Evolutionary conservation across 495 filamentous ascomycete species (phyloP).

Genomic region (Penicillium odoratum): DNA sequence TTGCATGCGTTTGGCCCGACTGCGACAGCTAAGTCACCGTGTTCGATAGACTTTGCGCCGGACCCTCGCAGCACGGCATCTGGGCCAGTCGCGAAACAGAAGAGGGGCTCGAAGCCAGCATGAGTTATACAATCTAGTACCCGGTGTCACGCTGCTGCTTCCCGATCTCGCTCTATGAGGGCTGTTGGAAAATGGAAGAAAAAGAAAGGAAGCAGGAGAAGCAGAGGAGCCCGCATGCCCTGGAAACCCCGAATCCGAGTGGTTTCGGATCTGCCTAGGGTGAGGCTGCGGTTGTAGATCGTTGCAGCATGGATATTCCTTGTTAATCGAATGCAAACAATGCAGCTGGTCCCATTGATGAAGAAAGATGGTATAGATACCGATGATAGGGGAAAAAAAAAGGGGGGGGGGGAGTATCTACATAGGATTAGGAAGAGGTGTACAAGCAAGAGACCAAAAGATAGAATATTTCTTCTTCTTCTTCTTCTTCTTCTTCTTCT

Average conservation of each 20-base stretch:
- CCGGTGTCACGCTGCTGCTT: constrained; percentile 31
- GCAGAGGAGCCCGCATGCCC: neutral
- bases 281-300: constrained; percentile 12
- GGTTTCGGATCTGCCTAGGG: constrained; percentile 22
- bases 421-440: too few species aligned
- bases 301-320: constrained; percentile 21
- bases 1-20: constrained; percentile 33
- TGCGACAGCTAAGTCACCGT: constrained; percentile 28
- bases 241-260: constrained; percentile 23
- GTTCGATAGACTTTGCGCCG: constrained; percentile 26
- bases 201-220: neutral
- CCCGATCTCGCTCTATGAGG: constrained; percentile 13
- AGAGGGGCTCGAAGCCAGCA: constrained; percentile 21
- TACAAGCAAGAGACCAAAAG: neutral
- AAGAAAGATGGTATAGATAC: neutral
- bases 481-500: neutral
- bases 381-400: neutral
- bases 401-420: neutral
- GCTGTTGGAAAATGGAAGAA: neutral
- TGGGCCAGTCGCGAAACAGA: constrained; percentile 23
- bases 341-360: neutral
- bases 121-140: constrained; percentile 27
- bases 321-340: constrained; percentile 12
- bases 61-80: constrained; percentile 29
- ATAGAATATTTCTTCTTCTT: neutral